Conservation (phyloP, 2,329 filamentous ascomycete genomes). For the Leptodontidium sp. region DNA sequence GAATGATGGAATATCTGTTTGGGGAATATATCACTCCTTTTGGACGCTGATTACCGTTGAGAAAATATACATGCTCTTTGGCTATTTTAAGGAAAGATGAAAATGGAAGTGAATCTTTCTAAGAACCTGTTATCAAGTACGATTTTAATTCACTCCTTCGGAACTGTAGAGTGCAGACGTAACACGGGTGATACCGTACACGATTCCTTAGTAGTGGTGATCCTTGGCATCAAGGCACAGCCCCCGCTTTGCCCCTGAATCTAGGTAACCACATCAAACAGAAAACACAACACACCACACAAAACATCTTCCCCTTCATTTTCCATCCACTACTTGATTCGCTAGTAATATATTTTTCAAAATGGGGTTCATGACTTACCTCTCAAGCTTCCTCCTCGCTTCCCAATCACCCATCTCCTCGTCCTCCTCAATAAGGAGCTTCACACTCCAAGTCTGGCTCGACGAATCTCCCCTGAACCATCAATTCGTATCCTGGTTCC, state of each 20-base stretch:
- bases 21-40: no score
- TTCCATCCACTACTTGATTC: background rate
- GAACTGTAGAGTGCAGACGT: background rate
- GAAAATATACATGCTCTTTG: no score
- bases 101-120: no score
- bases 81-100: no score
- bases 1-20: no score
- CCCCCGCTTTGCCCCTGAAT: background rate
- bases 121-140: no score
- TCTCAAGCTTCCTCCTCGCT: slow-evolving; percentile 4
- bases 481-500: slow-evolving; percentile 17
- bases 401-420: background rate
- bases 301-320: background rate
- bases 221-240: slow-evolving; percentile 8
- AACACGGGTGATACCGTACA: background rate
- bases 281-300: background rate
- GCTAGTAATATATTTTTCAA: background rate
- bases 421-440: slow-evolving; percentile 4
- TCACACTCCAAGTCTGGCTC: slow-evolving; percentile 19
- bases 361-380: slow-evolving; percentile 12
- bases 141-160: no score
- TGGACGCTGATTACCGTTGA: no score
- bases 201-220: background rate
- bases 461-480: slow-evolving; percentile 20
- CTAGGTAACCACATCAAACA: background rate